Percentiles rank a stretch among this genome's conserved stretches.
phyloP scores from a whole-genome alignment of 1,139 yeast species.

The Spathaspora sp. region DNA sequence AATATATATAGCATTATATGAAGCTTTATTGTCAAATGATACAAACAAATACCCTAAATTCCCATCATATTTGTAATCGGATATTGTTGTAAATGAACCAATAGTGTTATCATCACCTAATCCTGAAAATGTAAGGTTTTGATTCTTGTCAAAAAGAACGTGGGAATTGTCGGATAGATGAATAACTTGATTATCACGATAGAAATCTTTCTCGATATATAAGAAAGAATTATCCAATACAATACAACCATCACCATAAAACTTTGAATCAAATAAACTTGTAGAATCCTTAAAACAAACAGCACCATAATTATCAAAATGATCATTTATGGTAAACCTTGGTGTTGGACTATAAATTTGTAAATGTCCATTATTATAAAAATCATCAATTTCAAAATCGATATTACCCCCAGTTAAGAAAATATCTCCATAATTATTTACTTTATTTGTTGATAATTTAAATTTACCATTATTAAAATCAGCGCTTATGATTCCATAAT shows the following conservation, averaged over 20 bases:
- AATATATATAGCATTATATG: not conserved
- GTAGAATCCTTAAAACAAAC: not conserved
- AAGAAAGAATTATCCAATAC: constrained; percentile 1
- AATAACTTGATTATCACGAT: not conserved
- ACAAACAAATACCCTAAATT: not conserved
- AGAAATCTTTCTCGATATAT: not conserved
- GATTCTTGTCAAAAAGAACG: not conserved
- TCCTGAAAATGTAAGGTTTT: not conserved
- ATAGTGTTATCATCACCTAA: constrained; percentile 1
- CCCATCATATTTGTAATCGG: not conserved
- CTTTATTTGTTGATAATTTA: not conserved
- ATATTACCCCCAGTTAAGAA: not conserved
- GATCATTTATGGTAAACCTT: not conserved
- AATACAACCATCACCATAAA: not conserved
- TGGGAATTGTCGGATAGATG: constrained; percentile 1
- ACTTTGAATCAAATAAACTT: not conserved
- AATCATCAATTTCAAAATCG: not conserved
- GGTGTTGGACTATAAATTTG: not conserved
- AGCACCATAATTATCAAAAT: not conserved
- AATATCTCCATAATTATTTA: not conserved
- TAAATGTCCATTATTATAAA: not conserved
- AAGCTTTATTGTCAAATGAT: not conserved
- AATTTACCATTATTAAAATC: not conserved
- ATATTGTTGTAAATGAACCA: not conserved
- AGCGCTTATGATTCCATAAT: not conserved